Evolutionary conservation across 129 eudicot species (phyloP).

Genomic region (Tagetes erecta): DNA sequence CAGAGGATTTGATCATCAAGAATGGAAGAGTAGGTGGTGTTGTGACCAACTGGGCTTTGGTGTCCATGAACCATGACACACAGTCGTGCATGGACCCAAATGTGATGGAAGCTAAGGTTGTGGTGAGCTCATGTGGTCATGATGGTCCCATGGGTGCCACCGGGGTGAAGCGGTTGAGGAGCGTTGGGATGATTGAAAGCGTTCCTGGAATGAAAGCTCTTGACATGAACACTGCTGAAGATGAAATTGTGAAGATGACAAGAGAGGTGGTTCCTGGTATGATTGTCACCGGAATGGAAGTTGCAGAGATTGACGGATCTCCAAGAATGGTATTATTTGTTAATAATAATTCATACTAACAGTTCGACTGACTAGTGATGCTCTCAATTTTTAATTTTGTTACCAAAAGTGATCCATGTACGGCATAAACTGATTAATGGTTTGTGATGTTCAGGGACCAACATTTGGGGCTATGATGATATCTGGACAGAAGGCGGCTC

Average conservation of each 20-base stretch:
- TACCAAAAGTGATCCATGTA: no score
- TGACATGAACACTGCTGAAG: constrained; percentile 83
- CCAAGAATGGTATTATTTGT: constrained; percentile 60
- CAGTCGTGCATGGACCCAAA: constrained; percentile 88
- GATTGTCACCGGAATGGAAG: constrained; percentile 87
- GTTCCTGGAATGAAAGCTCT: constrained; percentile 83
- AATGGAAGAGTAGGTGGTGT: constrained; percentile 64
- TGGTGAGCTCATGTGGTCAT: constrained; percentile 81
- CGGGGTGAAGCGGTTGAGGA: constrained; percentile 67
- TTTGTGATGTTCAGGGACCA: constrained; percentile 56
- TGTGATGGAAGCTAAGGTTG: constrained; percentile 81
- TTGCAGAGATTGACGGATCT: constrained; percentile 77
- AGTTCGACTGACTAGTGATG: no score
- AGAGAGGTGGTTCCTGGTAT: constrained; percentile 78
- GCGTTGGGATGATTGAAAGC: constrained; percentile 65
- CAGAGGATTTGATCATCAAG: constrained; percentile 76
- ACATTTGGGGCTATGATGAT: constrained; percentile 97
- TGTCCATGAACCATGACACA: constrained; percentile 77
- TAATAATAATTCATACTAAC: no score
- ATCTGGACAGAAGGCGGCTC: constrained; percentile 91
- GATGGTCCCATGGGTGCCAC: constrained; percentile 93
- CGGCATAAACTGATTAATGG: neutral
- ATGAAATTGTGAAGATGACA: constrained; percentile 63
- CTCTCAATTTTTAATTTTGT: no score
- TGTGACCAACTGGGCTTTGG: constrained; percentile 83